phyloP scores from a whole-genome alignment of 495 filamentous ascomycete species.

The Margaritispora aquatica region DNA sequence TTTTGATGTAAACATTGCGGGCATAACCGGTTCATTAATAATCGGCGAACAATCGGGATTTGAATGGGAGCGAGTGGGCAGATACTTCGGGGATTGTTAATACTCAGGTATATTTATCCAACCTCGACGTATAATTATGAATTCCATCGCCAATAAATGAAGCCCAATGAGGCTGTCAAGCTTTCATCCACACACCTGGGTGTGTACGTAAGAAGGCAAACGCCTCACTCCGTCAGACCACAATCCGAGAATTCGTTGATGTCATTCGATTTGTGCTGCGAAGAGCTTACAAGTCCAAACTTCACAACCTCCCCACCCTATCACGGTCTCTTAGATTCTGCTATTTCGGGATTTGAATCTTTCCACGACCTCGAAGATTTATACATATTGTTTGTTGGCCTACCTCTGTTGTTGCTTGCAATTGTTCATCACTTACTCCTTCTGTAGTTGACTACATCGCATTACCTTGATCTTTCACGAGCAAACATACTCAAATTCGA shows the following conservation, averaged over 20 bases:
- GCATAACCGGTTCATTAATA: not conserved
- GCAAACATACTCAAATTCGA: too few relatives aligned
- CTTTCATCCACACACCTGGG: not conserved
- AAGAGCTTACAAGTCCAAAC: not conserved
- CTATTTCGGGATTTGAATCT: slow-evolving; percentile 1
- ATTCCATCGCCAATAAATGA: not conserved
- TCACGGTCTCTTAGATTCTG: not conserved
- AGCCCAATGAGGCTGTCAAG: not conserved
- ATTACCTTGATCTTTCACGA: too few relatives aligned
- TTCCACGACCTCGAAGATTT: too few relatives aligned
- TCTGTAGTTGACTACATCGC: too few relatives aligned
- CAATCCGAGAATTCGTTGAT: not conserved
- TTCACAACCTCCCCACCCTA: not conserved
- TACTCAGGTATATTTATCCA: too few relatives aligned
- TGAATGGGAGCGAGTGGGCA: not conserved
- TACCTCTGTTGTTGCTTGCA: not conserved
- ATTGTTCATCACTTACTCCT: not conserved
- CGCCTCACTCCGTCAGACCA: not conserved
- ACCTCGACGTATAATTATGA: too few relatives aligned
- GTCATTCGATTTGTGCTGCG: not conserved
- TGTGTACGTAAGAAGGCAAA: not conserved
- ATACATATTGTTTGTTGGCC: too few relatives aligned
- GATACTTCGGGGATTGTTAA: not conserved
- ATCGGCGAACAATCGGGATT: not conserved
- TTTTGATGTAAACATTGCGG: too few relatives aligned